Percentiles rank a stretch among this genome's conserved stretches.
phyloP scores from a whole-genome alignment of 2,329 filamentous ascomycete species.

The Fonsecaea multimorphosa region DNA sequence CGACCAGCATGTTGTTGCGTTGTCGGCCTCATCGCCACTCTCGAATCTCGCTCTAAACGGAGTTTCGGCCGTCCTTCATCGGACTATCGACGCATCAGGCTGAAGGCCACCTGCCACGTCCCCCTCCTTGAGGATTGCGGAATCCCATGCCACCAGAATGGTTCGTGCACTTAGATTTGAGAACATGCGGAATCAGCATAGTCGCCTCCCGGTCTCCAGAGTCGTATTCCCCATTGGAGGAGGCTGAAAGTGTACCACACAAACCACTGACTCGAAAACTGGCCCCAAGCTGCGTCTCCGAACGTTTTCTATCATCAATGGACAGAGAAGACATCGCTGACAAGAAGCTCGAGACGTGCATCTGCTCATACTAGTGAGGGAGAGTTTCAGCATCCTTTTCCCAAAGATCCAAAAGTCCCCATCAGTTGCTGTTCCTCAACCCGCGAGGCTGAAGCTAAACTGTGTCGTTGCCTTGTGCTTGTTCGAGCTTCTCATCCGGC shows the following conservation, averaged over 20 bases:
- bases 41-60: not conserved
- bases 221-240: not conserved
- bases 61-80: not conserved
- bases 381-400: not conserved
- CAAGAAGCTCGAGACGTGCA: not conserved
- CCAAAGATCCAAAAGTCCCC: not conserved
- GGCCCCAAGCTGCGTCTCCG: not conserved
- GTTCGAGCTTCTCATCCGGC: not conserved
- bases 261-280: not conserved
- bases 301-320: not conserved
- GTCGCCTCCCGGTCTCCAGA: not conserved
- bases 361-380: not conserved
- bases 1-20: not conserved
- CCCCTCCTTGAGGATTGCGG: not conserved
- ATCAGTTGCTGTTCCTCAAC: not conserved
- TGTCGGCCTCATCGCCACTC: not conserved
- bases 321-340: not conserved
- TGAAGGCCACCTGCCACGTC: not conserved
- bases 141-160: not conserved
- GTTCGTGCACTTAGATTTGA: not conserved
- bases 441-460: not conserved
- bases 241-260: not conserved
- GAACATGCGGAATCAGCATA: not conserved
- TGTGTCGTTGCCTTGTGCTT: not conserved
- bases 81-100: not conserved